These are phyloP conservation scores for Pisolithus orientalis DNA, from an alignment of 768 basidiomycete species.

Conservation along the genomic window DNA sequence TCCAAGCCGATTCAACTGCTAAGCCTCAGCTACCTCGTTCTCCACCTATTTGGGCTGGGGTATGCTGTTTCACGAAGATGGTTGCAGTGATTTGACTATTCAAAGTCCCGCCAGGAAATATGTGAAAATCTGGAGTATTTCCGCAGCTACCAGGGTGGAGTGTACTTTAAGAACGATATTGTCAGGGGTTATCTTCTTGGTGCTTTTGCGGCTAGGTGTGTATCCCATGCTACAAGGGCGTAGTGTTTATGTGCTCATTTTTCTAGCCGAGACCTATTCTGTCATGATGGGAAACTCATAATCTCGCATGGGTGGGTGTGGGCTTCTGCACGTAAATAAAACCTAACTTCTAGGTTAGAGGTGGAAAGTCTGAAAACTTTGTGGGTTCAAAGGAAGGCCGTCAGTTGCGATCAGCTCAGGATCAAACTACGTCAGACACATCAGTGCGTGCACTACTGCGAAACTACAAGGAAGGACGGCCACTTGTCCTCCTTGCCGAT, in stretches of 20 bases:
- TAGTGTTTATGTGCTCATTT: constrained; percentile 6
- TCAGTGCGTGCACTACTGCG: constrained; percentile 65
- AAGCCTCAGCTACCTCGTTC: constrained; percentile 20
- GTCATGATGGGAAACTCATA: constrained; percentile 60
- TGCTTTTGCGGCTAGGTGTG: constrained; percentile 60
- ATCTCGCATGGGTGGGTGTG: constrained; percentile 74
- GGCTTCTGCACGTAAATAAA: neutral
- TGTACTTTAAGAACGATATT: constrained; percentile 55
- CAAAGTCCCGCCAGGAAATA: constrained; percentile 77
- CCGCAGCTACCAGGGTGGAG: constrained; percentile 71
- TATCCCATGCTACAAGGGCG: constrained; percentile 1
- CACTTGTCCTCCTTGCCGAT: constrained; percentile 67
- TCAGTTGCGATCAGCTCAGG: constrained; percentile 40
- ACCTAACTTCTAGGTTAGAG: constrained; percentile 33
- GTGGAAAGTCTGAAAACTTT: constrained; percentile 61
- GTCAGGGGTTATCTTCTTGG: constrained; percentile 75
- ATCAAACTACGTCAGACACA: constrained; percentile 63
- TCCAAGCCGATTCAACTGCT: neutral
- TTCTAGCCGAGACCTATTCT: constrained; percentile 62
- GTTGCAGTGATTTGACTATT: neutral
- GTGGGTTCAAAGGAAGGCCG: constrained; percentile 36
- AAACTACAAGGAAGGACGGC: constrained; percentile 47
- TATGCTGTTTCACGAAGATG: constrained; percentile 14
- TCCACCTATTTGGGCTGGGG: constrained; percentile 43
- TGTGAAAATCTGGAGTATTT: constrained; percentile 72